These are phyloP conservation scores for Morella rubra DNA, from an alignment of 306 rosid species.

Conservation along the genomic window DNA sequence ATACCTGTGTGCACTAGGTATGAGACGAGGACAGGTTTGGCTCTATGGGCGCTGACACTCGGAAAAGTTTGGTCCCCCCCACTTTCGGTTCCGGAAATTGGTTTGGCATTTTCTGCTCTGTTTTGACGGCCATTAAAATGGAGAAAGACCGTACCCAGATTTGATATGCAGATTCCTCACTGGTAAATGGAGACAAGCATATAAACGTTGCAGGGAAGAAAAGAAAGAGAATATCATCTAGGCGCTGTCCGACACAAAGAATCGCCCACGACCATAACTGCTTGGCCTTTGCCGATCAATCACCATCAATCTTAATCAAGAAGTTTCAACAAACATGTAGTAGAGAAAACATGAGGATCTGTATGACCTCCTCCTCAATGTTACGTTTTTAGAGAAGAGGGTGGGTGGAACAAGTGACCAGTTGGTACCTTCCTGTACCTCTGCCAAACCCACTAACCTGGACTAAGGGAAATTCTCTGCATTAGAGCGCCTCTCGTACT, in stretches of 20 bases:
- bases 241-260: neutral
- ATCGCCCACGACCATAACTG: neutral
- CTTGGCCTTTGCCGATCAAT: slow-evolving; percentile 23
- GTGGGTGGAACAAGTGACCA: neutral
- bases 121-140: neutral
- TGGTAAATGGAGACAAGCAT: neutral
- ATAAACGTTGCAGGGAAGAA: neutral
- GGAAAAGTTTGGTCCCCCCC: neutral
- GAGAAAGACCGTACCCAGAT: too few relatives aligned
- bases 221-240: slow-evolving; percentile 6
- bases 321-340: neutral
- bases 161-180: too few relatives aligned
- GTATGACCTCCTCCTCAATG: neutral
- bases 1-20: neutral
- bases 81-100: neutral
- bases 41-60: neutral
- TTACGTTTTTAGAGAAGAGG: neutral
- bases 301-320: slow-evolving; percentile 26
- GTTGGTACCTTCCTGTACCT: neutral
- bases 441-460: neutral
- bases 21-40: neutral
- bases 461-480: neutral
- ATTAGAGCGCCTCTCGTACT: neutral
- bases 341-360: neutral
- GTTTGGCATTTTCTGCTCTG: neutral